phyloP scores from a whole-genome alignment of 2,329 filamentous ascomycete species.

The Apiospora kogelbergensis region DNA sequence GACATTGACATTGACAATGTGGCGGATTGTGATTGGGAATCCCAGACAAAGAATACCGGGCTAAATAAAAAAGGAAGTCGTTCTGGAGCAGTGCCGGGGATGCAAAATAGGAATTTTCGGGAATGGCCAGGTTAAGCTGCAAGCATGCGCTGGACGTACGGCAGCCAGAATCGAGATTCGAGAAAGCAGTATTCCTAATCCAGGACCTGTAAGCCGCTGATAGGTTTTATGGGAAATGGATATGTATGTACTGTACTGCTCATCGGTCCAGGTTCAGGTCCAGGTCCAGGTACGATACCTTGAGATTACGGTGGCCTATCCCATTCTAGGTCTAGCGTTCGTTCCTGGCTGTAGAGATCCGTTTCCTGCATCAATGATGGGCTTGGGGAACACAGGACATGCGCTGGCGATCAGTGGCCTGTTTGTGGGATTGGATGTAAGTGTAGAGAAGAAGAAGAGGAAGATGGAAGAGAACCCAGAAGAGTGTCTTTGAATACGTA shows the following conservation, averaged over 20 bases:
- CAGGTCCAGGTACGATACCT: neutral
- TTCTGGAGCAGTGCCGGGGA: too few species aligned
- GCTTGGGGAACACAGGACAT: neutral
- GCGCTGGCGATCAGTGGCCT: neutral
- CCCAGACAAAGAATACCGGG: neutral
- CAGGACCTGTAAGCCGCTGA: neutral
- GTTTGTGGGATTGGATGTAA: neutral
- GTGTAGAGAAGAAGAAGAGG: neutral
- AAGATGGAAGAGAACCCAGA: neutral
- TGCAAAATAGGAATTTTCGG: neutral
- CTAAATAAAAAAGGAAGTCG: neutral
- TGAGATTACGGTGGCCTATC: neutral
- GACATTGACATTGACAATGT: neutral
- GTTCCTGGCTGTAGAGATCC: neutral
- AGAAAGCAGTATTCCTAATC: neutral
- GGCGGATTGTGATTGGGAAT: neutral
- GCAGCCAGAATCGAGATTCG: neutral
- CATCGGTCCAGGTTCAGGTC: neutral
- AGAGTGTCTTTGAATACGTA: too few species aligned
- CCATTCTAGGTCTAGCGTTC: conserved; percentile 4
- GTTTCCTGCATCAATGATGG: neutral
- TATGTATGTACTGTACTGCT: neutral
- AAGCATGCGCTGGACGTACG: neutral
- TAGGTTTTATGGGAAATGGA: neutral
- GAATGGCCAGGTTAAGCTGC: neutral